phyloP scores from a whole-genome alignment of 257 asterid species.

The Lavandula angustifolia region DNA sequence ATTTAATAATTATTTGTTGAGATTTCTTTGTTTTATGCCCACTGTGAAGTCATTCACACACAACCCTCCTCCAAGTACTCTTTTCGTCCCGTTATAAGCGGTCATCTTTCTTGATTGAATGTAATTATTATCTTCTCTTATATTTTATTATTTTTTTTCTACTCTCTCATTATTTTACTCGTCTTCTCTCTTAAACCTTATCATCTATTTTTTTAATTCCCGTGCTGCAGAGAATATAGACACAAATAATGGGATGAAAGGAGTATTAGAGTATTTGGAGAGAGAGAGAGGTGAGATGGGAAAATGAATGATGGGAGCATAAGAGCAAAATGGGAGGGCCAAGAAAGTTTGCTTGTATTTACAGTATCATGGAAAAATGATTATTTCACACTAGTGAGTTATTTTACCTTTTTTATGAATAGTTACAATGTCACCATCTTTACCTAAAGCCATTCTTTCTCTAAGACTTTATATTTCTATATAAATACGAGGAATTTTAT shows the following conservation, averaged over 20 bases:
- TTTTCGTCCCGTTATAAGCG: too few relatives aligned
- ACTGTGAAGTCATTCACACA: conserved; percentile 8
- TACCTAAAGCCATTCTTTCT: conserved; percentile 12
- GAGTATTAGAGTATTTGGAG: neutral
- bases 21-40: neutral
- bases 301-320: conserved; percentile 1
- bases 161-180: too few relatives aligned
- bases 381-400: neutral
- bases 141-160: too few relatives aligned
- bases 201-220: too few relatives aligned
- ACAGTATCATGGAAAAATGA: conserved; percentile 15
- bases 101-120: too few relatives aligned
- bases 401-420: neutral
- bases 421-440: conserved; percentile 35
- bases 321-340: conserved; percentile 23
- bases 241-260: too few relatives aligned
- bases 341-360: conserved; percentile 32
- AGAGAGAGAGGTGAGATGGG: neutral
- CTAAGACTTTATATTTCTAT: neutral
- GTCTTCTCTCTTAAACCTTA: too few relatives aligned
- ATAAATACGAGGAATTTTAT: neutral
- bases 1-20: conserved; percentile 2
- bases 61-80: neutral
- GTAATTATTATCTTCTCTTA: too few relatives aligned
- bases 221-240: too few relatives aligned